Evolutionary conservation across 139 green algal genomes (phyloP), one percentile per base, ranked within the genome.

Genomic region (Micractinium sp.): DNA sequence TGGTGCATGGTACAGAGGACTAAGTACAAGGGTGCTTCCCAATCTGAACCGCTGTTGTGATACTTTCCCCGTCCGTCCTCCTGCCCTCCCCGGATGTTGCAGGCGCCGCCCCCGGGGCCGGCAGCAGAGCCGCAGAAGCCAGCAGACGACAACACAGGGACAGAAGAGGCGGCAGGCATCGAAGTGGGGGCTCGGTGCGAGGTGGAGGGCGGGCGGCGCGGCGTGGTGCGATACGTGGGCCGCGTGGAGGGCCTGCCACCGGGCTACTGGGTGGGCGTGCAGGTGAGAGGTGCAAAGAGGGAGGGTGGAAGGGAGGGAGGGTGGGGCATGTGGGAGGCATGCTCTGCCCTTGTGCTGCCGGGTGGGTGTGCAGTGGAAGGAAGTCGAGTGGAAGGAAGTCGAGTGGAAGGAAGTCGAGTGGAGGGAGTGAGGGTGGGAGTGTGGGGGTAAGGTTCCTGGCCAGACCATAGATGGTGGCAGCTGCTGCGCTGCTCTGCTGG

Each of bases 251-350:
- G 88, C 56, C 85, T 93, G 85, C 91, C 91, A 0, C 80, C 80
- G n/a, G 91, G 91, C 20, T 98, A 87, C 25, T 99, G 98, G 98
- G 93, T 99, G 25, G 98, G 98, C 31, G 94, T 99, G 29, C 71
- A 96, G 82, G 88, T 90, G 88, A 47, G 88, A 15, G 13, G 16
- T 31, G 29, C 5, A 56, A 9, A 56, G 7, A 56, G 47, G 47
- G 47, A 56, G 47, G 47, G 47, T 56, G 47, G 47, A n/a, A n/a
- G n/a, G n/a, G n/a, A n/a, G n/a, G 93, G 89, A 97, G 92, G 88
- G 95, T 99, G 31, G 96, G 96, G 20, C 90, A 92, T 19, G 91
- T 95, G 47, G 47, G 47, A 9, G 47, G 47, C 47, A 5, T 56
- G 47, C 47, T 56, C 47, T 56, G 47, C 47, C 47, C 47, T 56